Evolutionary conservation across 345 rosid genomes (phyloP).

Genomic region (Durio zibethinus): DNA sequence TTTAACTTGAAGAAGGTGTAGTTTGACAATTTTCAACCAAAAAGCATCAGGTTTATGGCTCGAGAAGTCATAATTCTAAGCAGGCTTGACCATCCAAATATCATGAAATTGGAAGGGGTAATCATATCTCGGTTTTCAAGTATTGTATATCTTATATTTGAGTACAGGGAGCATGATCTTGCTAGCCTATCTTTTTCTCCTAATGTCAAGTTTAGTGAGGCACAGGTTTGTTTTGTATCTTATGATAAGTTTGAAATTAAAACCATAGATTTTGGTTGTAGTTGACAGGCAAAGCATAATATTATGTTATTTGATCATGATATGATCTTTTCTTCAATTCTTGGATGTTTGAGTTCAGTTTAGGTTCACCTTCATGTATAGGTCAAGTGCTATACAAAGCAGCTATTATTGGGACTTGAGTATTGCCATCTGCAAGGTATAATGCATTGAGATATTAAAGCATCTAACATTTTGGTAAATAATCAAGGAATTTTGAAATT

Average conservation of each 20-base stretch:
- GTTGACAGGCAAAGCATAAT: too few species aligned
- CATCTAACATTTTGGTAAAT: too few species aligned
- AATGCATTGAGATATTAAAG: slow-evolving; percentile 75
- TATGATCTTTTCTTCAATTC: too few species aligned
- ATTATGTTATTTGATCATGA: too few species aligned
- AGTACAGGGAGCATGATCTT: slow-evolving; percentile 84
- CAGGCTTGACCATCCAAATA: slow-evolving; percentile 73
- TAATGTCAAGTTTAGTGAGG: slow-evolving; percentile 47
- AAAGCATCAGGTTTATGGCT: slow-evolving; percentile 78
- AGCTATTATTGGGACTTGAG: slow-evolving; percentile 63
- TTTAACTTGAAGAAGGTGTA: slow-evolving; percentile 70
- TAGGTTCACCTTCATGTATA: slow-evolving; percentile 19
- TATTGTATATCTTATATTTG: slow-evolving; percentile 66
- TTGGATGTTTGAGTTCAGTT: too few species aligned
- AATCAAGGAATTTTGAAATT: too few species aligned
- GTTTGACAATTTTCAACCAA: slow-evolving; percentile 59
- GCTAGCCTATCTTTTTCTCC: slow-evolving; percentile 60
- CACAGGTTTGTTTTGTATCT: slow-evolving; percentile 46
- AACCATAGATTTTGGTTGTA: too few species aligned
- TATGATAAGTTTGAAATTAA: too few species aligned
- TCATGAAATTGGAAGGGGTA: slow-evolving; percentile 65
- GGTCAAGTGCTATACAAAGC: slow-evolving; percentile 77
- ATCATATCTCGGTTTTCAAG: slow-evolving; percentile 59
- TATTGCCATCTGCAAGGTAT: slow-evolving; percentile 66
- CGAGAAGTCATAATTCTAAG: slow-evolving; percentile 66